phyloP scores from a whole-genome alignment of 2,329 filamentous ascomycete species.

The Aspergillus ochraceoroseus region DNA sequence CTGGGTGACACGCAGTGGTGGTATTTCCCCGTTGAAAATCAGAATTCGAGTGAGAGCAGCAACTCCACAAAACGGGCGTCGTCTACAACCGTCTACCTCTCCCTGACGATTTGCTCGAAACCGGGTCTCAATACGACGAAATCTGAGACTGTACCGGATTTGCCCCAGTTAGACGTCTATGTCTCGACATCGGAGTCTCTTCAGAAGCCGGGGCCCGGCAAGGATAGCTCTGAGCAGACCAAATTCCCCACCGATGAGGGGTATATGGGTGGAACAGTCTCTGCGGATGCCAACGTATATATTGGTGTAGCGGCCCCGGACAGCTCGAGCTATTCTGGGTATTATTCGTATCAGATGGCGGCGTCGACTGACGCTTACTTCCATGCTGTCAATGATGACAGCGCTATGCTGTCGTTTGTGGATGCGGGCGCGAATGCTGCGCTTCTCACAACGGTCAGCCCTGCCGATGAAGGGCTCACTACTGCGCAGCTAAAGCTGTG shows the following conservation, averaged over 20 bases:
- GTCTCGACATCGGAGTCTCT: constrained; percentile 64
- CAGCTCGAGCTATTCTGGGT: constrained; percentile 57
- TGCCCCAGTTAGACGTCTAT: constrained; percentile 73
- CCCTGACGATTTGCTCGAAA: constrained; percentile 79
- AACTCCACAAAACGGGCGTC: constrained; percentile 30
- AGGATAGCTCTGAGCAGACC: constrained; percentile 40
- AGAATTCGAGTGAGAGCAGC: constrained; percentile 24
- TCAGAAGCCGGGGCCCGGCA: constrained; percentile 60
- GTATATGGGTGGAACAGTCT: constrained; percentile 61
- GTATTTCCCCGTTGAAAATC: constrained; percentile 57
- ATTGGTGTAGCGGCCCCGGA: constrained; percentile 70
- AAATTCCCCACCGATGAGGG: constrained; percentile 59
- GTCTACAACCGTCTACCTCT: constrained; percentile 63
- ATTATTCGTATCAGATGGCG: constrained; percentile 76
- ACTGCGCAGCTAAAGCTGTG: constrained; percentile 46
- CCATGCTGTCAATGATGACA: constrained; percentile 53
- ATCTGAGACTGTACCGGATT: constrained; percentile 37
- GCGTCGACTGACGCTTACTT: constrained; percentile 75
- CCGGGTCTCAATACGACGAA: constrained; percentile 55
- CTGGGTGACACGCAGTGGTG: constrained; percentile 61
- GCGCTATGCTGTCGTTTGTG: constrained; percentile 66
- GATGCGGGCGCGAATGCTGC: constrained; percentile 78
- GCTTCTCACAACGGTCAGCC: constrained; percentile 62
- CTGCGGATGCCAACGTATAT: constrained; percentile 64
- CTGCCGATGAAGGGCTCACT: constrained; percentile 53